Evolutionary conservation across 2,329 filamentous ascomycete genomes (phyloP).

Genomic region (Botrytis deweyae): DNA sequence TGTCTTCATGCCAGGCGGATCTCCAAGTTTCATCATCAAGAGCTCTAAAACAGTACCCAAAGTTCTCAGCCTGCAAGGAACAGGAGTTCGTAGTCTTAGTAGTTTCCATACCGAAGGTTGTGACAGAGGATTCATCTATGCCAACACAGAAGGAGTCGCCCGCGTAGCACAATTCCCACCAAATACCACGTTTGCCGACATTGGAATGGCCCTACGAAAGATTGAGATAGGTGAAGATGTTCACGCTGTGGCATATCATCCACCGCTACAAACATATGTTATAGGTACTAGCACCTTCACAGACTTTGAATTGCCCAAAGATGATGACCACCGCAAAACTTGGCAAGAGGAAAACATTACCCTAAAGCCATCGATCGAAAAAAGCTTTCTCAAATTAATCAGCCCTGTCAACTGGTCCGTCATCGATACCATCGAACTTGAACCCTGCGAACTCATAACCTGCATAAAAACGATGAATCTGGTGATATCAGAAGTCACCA

Average conservation of each 20-base stretch:
- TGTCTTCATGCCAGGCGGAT: conserved; percentile 78
- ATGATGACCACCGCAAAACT: conserved; percentile 77
- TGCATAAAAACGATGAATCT: conserved; percentile 81
- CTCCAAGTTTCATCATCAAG: conserved; percentile 80
- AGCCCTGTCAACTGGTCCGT: conserved; percentile 74
- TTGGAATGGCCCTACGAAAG: conserved; percentile 74
- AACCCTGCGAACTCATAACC: conserved; percentile 73
- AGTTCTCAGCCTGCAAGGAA: conserved; percentile 69
- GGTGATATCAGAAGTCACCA: conserved; percentile 87
- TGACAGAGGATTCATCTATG: conserved; percentile 79
- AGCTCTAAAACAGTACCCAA: conserved; percentile 75
- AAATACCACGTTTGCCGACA: conserved; percentile 67
- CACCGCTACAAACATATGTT: conserved; percentile 71
- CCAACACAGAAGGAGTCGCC: conserved; percentile 70
- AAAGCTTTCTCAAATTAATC: conserved; percentile 74
- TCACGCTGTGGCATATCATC: conserved; percentile 73
- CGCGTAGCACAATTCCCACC: conserved; percentile 70
- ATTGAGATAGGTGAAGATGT: conserved; percentile 69
- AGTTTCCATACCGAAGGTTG: conserved; percentile 75
- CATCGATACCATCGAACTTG: conserved; percentile 73
- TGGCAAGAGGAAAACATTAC: conserved; percentile 69
- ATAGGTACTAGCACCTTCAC: conserved; percentile 66
- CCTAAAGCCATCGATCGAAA: conserved; percentile 67
- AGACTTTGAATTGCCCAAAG: conserved; percentile 80
- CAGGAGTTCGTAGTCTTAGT: conserved; percentile 68